Evolutionary conservation across 2,329 filamentous ascomycete species (phyloP).

Genomic region (Claviceps sp.): DNA sequence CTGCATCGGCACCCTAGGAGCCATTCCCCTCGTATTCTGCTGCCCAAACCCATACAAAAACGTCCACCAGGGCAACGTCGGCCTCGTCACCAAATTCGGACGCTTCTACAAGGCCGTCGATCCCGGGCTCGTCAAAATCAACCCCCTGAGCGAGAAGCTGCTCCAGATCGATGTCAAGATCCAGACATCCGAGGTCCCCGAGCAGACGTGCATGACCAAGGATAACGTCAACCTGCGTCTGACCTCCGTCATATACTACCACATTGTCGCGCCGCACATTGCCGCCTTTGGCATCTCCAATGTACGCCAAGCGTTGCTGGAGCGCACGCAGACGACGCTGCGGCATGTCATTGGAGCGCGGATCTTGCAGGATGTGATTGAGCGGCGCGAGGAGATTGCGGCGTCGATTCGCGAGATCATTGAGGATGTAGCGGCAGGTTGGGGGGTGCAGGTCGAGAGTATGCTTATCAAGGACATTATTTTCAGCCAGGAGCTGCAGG

Average conservation of each 20-base stretch:
- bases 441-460: slow-evolving; percentile 92
- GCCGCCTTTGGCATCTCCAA: slow-evolving; percentile 94
- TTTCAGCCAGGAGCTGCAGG: slow-evolving; percentile 90
- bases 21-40: slow-evolving; percentile 79
- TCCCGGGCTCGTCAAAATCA: slow-evolving; percentile 93
- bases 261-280: slow-evolving; percentile 90
- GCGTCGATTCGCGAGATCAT: slow-evolving; percentile 94
- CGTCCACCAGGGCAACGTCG: slow-evolving; percentile 85
- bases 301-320: slow-evolving; percentile 87
- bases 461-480: slow-evolving; percentile 99
- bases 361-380: slow-evolving; percentile 93
- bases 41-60: slow-evolving; percentile 95
- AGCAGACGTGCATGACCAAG: slow-evolving; percentile 98
- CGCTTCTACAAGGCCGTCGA: slow-evolving; percentile 91
- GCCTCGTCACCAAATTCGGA: slow-evolving; percentile 90
- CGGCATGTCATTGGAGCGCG: slow-evolving; percentile 93
- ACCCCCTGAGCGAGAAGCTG: slow-evolving; percentile 81
- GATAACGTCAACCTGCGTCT: slow-evolving; percentile 93
- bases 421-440: slow-evolving; percentile 82
- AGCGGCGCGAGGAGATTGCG: slow-evolving; percentile 93
- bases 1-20: slow-evolving; percentile 64
- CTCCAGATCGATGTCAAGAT: slow-evolving; percentile 98
- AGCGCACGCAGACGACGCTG: slow-evolving; percentile 94
- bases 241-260: slow-evolving; percentile 98
- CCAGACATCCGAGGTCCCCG: slow-evolving; percentile 91